Evolutionary conservation across 345 rosid genomes (phyloP).

Genomic region (Acer campestre): DNA sequence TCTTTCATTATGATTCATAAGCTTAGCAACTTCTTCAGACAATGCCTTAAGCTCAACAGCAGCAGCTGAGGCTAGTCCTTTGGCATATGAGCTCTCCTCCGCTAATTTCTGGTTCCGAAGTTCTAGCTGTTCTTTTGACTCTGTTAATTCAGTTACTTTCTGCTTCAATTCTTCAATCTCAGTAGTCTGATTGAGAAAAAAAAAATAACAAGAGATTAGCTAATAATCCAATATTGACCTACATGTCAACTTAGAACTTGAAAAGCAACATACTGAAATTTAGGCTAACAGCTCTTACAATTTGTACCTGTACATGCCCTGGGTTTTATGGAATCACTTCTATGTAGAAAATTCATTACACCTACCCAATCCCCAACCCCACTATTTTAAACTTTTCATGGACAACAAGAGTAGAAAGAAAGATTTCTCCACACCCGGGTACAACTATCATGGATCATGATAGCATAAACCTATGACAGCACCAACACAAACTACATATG

Average conservation of each 20-base stretch:
- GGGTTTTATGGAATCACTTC: neutral
- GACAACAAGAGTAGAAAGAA: too few relatives aligned
- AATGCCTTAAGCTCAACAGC: conserved; percentile 99
- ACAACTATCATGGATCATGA: too few relatives aligned
- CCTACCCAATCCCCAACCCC: too few relatives aligned
- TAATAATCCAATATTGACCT: conserved; percentile 6
- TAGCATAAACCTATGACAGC: neutral
- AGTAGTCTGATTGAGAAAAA: conserved; percentile 43
- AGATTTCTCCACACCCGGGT: too few relatives aligned
- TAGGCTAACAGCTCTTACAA: neutral
- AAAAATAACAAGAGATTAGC: conserved; percentile 19
- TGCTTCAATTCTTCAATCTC: conserved; percentile 81
- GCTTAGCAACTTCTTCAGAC: conserved; percentile 95
- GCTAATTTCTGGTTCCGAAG: conserved; percentile 77
- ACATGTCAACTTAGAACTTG: neutral
- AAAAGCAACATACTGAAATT: neutral
- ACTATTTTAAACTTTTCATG: too few relatives aligned
- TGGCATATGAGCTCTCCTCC: conserved; percentile 95
- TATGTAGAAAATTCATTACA: neutral
- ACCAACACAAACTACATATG: neutral
- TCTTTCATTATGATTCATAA: conserved; percentile 89
- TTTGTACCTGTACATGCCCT: neutral
- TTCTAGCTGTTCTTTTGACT: conserved; percentile 73
- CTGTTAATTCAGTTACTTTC: conserved; percentile 54
- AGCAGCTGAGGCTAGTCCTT: conserved; percentile 99